Percentiles rank a stretch among this genome's conserved stretches.
Evolutionary conservation across 2,329 filamentous ascomycete genomes (phyloP).

Genomic region (Calycina herbarum): DNA sequence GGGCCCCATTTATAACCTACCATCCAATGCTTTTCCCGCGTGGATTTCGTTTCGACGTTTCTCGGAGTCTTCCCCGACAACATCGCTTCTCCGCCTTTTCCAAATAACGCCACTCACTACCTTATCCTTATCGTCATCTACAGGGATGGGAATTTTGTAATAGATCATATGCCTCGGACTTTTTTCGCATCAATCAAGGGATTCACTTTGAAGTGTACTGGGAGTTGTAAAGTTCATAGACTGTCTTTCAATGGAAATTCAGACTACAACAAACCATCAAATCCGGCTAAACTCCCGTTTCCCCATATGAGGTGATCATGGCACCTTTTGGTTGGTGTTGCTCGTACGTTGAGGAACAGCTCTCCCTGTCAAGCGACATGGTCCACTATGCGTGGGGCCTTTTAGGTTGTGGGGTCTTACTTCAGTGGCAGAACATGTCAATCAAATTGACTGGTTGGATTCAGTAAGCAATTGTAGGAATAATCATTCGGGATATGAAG

Average conservation of each 20-base stretch:
- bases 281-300: no score
- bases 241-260: no score
- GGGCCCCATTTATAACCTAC: not conserved
- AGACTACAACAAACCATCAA: no score
- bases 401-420: not conserved
- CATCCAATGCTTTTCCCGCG: not conserved
- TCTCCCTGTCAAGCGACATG: not conserved
- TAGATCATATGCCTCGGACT: not conserved
- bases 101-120: not conserved
- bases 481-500: not conserved
- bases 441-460: not conserved
- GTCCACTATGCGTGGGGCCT: not conserved
- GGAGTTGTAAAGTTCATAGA: no score
- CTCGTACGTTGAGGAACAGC: not conserved
- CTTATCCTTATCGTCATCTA: slow-evolving; percentile 11
- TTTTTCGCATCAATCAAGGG: not conserved
- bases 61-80: not conserved
- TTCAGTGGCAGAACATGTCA: not conserved
- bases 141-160: not conserved
- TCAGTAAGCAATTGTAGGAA: not conserved
- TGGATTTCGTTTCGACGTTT: not conserved
- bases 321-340: not conserved
- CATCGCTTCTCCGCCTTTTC: slow-evolving; percentile 8
- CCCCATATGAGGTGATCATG: not conserved
- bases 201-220: not conserved